phyloP scores from a whole-genome alignment of 305 asterid species.

The Ilex paraguariensis region DNA sequence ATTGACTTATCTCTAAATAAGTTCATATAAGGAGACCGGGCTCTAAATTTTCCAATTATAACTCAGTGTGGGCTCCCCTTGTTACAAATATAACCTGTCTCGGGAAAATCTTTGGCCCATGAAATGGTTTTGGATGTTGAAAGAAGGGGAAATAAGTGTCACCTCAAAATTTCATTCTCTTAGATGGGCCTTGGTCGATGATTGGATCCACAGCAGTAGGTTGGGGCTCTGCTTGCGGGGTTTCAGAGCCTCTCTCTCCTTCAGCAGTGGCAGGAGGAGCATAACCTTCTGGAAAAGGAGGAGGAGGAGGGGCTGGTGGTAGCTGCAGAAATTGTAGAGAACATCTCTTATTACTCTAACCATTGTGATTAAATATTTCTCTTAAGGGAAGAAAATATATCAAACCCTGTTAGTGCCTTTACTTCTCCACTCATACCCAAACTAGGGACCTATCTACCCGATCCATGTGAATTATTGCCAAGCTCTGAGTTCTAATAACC shows the following conservation, averaged over 20 bases:
- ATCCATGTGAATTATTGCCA: too few relatives aligned
- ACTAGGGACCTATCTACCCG: too few relatives aligned
- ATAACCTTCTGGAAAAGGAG: slow-evolving; percentile 88
- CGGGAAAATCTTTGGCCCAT: too few relatives aligned
- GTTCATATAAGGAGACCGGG: too few relatives aligned
- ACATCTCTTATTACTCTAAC: background rate
- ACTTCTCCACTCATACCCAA: too few relatives aligned
- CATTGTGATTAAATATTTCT: background rate
- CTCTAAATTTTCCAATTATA: too few relatives aligned
- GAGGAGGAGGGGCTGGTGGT: slow-evolving; percentile 80
- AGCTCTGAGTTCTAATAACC: background rate
- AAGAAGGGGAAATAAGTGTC: too few relatives aligned
- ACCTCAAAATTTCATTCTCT: slow-evolving; percentile 58
- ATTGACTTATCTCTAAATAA: too few relatives aligned
- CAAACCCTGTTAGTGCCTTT: background rate
- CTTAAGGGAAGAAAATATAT: background rate
- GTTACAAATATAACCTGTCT: too few relatives aligned
- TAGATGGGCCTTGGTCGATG: slow-evolving; percentile 90
- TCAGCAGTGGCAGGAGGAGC: slow-evolving; percentile 52
- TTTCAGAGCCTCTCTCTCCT: slow-evolving; percentile 59
- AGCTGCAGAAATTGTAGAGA: slow-evolving; percentile 33
- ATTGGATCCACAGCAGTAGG: slow-evolving; percentile 64
- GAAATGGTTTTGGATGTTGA: too few relatives aligned
- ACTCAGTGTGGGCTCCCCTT: too few relatives aligned
- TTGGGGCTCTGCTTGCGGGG: slow-evolving; percentile 48